Conservation (phyloP, 2,329 filamentous ascomycete species). For the Ramularia endophylla region DNA sequence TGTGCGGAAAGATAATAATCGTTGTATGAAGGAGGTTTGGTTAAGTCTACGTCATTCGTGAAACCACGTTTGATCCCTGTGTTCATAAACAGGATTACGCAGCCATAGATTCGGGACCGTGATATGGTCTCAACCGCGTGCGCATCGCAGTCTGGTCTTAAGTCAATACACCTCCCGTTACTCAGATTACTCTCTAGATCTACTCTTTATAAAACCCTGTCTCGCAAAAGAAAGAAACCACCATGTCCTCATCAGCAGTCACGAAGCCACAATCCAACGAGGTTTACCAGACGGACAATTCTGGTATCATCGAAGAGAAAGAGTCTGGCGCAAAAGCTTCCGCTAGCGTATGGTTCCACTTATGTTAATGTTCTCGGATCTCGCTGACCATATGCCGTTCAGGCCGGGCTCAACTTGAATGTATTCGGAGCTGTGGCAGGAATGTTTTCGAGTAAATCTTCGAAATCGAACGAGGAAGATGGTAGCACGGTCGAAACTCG, state of each 20-base stretch:
- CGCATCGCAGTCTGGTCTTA: no score
- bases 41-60: no score
- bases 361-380: background rate
- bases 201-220: no score
- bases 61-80: no score
- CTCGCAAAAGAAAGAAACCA: no score
- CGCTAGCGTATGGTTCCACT: constrained; percentile 25
- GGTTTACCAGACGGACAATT: constrained; percentile 10
- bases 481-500: constrained; percentile 27
- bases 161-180: no score
- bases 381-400: background rate
- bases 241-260: constrained; percentile 11
- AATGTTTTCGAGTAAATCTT: constrained; percentile 30
- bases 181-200: no score
- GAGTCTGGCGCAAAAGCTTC: constrained; percentile 30
- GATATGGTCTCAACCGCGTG: no score
- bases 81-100: no score
- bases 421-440: constrained; percentile 32
- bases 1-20: no score
- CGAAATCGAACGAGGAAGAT: constrained; percentile 26
- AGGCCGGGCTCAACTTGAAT: constrained; percentile 35
- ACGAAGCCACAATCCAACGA: constrained; percentile 10
- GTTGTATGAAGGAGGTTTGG: no score
- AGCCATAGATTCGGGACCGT: no score
- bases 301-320: constrained; percentile 22